Evolutionary conservation across 1,139 yeast species (phyloP), one percentile per base, ranked within the genome.

Genomic region (Sugiyamaella japonica): DNA sequence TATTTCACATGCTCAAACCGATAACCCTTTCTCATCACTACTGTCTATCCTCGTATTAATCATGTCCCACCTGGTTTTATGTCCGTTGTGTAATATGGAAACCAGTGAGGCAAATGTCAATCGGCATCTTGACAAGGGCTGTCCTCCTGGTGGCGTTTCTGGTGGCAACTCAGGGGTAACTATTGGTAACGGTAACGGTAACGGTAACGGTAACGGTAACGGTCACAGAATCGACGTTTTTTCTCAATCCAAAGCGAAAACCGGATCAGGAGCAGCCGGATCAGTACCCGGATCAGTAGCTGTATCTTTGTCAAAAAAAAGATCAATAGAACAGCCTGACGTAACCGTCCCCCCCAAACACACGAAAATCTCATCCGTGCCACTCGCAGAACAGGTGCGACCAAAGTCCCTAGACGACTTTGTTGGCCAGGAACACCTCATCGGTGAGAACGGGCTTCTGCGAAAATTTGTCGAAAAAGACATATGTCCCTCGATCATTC

Each of bases 381-480:
- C 99, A 0, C 71, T 93, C 16, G 95, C 97, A 4, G 98, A 93
- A 66, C 77, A 89, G 55, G 77, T 90, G 25, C 76, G 98, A 15
- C 99, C 99, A 0, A 76, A 75, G 41, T 73, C 79, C 0, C 70
- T 93, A 17, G 83, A 82, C 25, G 96, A 89, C 25, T 93, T 86
- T 63, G 81, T 85, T 49, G 99, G 99, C 0, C 98, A 93, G 69
- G 81, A 82, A 52, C 91, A 89, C 68, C 71, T 93, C 13, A 81
- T 93, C 1, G 96, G 95, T 0, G 76, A 78, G 7, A 74, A 79
- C 16, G 98, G 97, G 0, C 72, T 89, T 0, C 70, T 95, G 13
- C 75, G 88, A 43, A 84, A 85, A 48, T 84, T 89, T 54, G 80
- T 93, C 1, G 77, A 78, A 37, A 70, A 79, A 72, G 60, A 81